phyloP scores from a whole-genome alignment of 2,329 filamentous ascomycete species.

The Aspergillus ochraceoroseus region DNA sequence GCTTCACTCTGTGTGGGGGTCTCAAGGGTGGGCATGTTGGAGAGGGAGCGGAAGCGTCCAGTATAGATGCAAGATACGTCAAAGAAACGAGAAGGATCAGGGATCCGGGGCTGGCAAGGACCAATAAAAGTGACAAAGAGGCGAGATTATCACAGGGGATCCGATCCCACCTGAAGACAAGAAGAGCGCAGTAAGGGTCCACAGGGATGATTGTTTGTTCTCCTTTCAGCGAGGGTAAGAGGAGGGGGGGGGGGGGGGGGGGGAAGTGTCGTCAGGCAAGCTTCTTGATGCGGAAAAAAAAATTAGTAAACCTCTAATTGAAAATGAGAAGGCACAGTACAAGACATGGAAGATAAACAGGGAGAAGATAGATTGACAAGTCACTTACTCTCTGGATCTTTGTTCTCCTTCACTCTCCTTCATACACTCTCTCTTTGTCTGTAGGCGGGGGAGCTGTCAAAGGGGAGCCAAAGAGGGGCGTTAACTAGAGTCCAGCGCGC shows the following conservation, averaged over 20 bases:
- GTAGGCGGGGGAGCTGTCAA: constrained; percentile 6
- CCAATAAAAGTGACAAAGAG: background rate
- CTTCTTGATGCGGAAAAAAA: no score
- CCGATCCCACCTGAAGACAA: no score
- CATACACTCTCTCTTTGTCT: constrained; percentile 6
- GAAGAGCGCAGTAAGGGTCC: no score
- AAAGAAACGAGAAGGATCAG: background rate
- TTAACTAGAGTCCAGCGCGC: constrained; percentile 19
- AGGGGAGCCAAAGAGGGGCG: constrained; percentile 6
- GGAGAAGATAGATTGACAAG: no score
- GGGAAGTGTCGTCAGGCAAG: no score
- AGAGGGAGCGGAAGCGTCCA: constrained; percentile 1
- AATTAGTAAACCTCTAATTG: no score
- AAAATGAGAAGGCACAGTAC: no score
- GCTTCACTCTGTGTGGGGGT: constrained; percentile 33
- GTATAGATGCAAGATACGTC: constrained; percentile 1
- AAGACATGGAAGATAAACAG: no score
- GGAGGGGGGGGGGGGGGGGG: no score
- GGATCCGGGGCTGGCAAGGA: background rate
- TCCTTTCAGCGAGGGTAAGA: no score
- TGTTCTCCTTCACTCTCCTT: background rate
- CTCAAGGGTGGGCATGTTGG: constrained; percentile 35
- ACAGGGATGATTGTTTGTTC: no score
- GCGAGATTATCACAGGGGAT: no score
- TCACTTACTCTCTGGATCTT: background rate